Evolutionary conservation across 1,284 basidiomycete species (phyloP).

Genomic region (Athelia sp.): DNA sequence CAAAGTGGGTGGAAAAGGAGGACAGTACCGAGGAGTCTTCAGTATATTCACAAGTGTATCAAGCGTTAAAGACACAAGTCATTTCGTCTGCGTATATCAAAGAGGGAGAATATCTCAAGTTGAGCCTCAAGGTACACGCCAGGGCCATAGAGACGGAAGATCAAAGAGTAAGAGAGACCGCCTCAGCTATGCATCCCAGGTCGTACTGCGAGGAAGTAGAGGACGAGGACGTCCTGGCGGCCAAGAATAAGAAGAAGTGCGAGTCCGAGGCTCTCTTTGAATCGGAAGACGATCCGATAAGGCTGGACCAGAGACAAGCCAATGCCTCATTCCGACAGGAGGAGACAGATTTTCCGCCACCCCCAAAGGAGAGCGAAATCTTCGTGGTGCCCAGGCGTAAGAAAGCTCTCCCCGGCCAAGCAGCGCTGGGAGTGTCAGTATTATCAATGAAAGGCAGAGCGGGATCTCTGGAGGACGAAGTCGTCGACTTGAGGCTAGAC

Average conservation of each 20-base stretch:
- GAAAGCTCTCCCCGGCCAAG: background rate
- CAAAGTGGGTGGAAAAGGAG: background rate
- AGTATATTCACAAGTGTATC: background rate
- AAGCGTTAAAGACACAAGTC: background rate
- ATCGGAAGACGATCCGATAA: too few relatives aligned
- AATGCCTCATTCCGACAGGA: too few relatives aligned
- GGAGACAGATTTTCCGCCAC: too few relatives aligned
- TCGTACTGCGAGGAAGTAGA: background rate
- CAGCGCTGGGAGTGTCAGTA: background rate
- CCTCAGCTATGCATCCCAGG: too few relatives aligned
- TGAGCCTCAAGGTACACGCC: background rate
- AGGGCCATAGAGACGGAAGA: background rate
- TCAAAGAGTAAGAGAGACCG: too few relatives aligned
- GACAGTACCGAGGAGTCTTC: background rate
- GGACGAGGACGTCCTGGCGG: background rate
- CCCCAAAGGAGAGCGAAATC: too few relatives aligned
- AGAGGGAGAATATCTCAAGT: background rate
- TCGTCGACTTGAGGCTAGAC: background rate
- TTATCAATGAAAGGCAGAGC: background rate
- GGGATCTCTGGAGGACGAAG: background rate
- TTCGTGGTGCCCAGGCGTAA: background rate
- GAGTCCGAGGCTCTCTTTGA: background rate
- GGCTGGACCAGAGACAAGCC: too few relatives aligned
- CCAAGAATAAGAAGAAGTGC: background rate
- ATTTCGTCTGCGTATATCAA: background rate